Conservation (phyloP, 2,329 filamentous ascomycete species). For the Plectosphaerella sp. region DNA sequence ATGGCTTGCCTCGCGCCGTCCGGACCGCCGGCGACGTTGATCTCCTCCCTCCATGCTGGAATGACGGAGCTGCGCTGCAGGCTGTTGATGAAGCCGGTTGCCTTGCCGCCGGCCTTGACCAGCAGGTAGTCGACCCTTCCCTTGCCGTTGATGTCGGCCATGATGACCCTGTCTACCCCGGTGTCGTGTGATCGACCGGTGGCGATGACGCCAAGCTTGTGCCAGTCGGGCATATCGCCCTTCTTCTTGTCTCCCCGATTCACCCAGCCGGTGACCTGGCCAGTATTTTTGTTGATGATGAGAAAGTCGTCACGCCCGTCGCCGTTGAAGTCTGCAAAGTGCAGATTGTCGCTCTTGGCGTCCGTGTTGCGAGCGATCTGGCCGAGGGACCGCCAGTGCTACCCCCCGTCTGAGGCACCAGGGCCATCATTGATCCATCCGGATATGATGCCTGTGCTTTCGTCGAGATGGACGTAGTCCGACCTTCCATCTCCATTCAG, state of each 20-base stretch:
- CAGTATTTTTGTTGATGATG: not conserved
- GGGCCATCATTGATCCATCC: not conserved
- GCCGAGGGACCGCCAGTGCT: not conserved
- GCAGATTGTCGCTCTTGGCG: not conserved
- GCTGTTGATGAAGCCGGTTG: not conserved
- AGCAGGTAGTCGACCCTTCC: not conserved
- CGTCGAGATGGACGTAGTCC: not conserved
- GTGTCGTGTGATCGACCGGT: not conserved
- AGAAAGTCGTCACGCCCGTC: not conserved
- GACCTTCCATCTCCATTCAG: no score
- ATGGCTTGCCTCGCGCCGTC: not conserved
- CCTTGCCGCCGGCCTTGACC: not conserved
- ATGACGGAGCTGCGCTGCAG: not conserved
- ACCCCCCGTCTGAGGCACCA: not conserved
- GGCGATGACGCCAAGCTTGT: not conserved
- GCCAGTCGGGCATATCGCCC: not conserved
- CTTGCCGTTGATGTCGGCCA: not conserved
- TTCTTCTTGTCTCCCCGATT: not conserved
- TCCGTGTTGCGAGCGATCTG: not conserved
- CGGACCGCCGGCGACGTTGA: not conserved
- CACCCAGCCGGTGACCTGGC: not conserved
- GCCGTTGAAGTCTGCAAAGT: not conserved
- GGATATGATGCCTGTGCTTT: not conserved
- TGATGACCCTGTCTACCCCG: not conserved
- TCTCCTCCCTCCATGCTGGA: not conserved